phyloP scores from a whole-genome alignment of 2,329 filamentous ascomycete species.

The Exophiala lecanii-corni region DNA sequence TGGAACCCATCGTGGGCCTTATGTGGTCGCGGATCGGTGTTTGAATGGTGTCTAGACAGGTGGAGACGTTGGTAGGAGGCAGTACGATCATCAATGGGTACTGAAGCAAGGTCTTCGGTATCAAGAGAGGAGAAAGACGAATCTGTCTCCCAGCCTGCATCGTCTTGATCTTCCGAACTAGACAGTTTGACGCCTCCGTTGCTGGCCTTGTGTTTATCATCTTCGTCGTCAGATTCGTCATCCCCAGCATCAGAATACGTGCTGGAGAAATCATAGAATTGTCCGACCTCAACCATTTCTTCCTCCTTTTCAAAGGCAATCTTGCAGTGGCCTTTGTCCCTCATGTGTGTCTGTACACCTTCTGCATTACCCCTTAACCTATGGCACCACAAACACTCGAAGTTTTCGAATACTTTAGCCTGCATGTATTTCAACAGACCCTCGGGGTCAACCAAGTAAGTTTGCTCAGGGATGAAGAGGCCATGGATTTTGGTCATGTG shows the following conservation, averaged over 20 bases:
- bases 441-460: constrained; percentile 76
- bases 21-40: constrained; percentile 65
- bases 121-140: constrained; percentile 83
- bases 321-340: constrained; percentile 93
- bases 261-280: constrained; percentile 94
- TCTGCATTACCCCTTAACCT: constrained; percentile 73
- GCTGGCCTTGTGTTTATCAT: constrained; percentile 45
- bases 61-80: constrained; percentile 68
- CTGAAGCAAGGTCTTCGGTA: constrained; percentile 71
- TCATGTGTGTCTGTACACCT: constrained; percentile 93
- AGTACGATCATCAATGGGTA: constrained; percentile 68
- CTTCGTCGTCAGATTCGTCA: constrained; percentile 55
- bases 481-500: constrained; percentile 94
- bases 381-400: constrained; percentile 84
- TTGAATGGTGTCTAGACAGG: constrained; percentile 71
- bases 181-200: constrained; percentile 59
- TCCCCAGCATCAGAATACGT: constrained; percentile 75
- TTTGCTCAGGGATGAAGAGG: constrained; percentile 90
- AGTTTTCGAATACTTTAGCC: constrained; percentile 70
- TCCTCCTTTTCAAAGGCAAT: constrained; percentile 85
- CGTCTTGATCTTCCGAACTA: constrained; percentile 41
- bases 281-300: constrained; percentile 88
- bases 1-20: constrained; percentile 74
- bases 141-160: constrained; percentile 93
- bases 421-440: constrained; percentile 75